Evolutionary conservation across 805 yeast species (phyloP).

Genomic region (Yamadazyma ubonensis): DNA sequence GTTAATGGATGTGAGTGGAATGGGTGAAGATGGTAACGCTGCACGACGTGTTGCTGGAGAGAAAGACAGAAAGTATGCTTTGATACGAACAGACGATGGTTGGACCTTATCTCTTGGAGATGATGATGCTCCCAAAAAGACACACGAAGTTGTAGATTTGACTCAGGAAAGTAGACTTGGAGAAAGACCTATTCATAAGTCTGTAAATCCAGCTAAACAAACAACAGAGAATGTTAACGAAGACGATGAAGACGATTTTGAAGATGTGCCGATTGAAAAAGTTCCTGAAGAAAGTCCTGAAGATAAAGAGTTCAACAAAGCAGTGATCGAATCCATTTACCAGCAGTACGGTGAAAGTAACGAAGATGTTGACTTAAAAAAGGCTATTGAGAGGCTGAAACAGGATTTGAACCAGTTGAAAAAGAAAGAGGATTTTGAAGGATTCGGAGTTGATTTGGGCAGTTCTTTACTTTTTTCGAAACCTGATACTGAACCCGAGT

Average conservation of each 20-base stretch:
- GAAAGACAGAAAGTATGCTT: slow-evolving; percentile 68
- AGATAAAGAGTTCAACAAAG: slow-evolving; percentile 26
- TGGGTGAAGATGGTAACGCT: slow-evolving; percentile 55
- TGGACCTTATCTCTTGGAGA: slow-evolving; percentile 70
- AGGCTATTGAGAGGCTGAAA: slow-evolving; percentile 50
- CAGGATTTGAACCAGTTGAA: slow-evolving; percentile 30
- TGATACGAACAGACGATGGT: slow-evolving; percentile 76
- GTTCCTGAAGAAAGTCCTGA: slow-evolving; percentile 26
- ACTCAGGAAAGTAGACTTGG: not conserved
- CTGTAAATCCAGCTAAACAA: not conserved
- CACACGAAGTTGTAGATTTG: slow-evolving; percentile 4
- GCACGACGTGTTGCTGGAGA: slow-evolving; percentile 79
- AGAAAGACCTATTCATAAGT: not conserved
- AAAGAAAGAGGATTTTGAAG: not conserved
- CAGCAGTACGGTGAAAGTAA: slow-evolving; percentile 22
- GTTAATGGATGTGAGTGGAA: slow-evolving; percentile 78
- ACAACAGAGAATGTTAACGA: slow-evolving; percentile 5
- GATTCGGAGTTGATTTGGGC: slow-evolving; percentile 19
- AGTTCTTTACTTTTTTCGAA: slow-evolving; percentile 21
- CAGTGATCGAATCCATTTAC: slow-evolving; percentile 38
- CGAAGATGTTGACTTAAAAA: slow-evolving; percentile 35
- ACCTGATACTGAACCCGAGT: too few species aligned
- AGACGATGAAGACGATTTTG: slow-evolving; percentile 39
- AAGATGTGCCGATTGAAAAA: slow-evolving; percentile 57
- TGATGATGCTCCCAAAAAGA: slow-evolving; percentile 39